Evolutionary conservation across 257 asterid genomes (phyloP), one percentile per base, ranked within the genome.

Genomic region (Craterostigma plantagineum): DNA sequence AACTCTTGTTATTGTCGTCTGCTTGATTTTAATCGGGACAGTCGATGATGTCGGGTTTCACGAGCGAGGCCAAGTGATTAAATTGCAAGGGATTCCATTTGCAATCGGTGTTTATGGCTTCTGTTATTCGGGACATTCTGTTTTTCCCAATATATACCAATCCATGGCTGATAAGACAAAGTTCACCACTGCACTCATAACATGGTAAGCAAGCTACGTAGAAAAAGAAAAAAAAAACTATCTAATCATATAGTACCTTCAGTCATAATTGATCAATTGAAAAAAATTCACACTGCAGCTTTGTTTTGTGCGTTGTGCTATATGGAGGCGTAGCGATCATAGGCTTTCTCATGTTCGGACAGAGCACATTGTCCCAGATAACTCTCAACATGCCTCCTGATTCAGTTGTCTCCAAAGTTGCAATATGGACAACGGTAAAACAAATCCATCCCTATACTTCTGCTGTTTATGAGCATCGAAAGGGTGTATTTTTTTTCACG

Each of bases 111-210:
- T 83, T 40, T 76, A 72, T 27, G 95, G 95, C 0, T 83, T 61
- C 62, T 83, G 93, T 65, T 83, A 64, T 50, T 71, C 91, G 4
- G 93, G 93, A 43, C 95, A 83, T 51, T 65, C 93, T 2, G 93
- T 83, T 13, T 83, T 79, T 59, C 93, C 93, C 14, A 83, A 83
- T 59, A 83, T 83, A 48, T 83, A 83, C 68, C 95, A 83, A 52
- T 79, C 95, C 38, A 83, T 83, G 93, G 87, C 83, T 50, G 93
- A 83, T 50, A 83, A 76, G 64, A 73, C 75, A 27, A 70, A 83
- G 66, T 79, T 79, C 58, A 65, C 75, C 11, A 66, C 53, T 55
- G 93, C 93, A 48, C 61, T 83, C 18, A 8, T 61, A 11, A 53
- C 60, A 63, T 69, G 86, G 95, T 83, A 61, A 39, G 27, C 45